Evolutionary conservation across 768 basidiomycete genomes (phyloP), one percentile per base, ranked within the genome.

Genomic region (Lentinula lateritia): DNA sequence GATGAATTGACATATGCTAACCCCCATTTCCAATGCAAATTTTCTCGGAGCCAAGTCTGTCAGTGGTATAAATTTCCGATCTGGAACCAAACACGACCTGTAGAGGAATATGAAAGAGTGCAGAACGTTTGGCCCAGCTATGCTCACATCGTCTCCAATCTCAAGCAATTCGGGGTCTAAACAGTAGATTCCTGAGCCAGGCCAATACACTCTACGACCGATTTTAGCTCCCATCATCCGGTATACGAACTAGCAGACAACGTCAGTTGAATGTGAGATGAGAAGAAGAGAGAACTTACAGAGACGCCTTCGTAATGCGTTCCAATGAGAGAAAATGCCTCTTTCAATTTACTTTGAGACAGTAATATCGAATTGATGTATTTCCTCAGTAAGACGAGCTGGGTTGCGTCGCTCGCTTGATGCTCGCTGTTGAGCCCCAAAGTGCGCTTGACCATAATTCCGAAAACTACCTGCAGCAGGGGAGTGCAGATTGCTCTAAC

Each of bases 161-260:
- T 79, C 77, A 54, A 81, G 68, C 36, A 81, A 67, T 67, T 81
- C 80, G 1, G 80, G 80, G 62, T 81, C 80, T 16, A 68, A 72
- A 61, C 80, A 80, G 65, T 75, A 73, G 34, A 81, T 70, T 6
- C 79, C 78, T 7, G 76, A 77, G 2, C 76, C 76, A 12, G 80
- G 80, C 80, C 80, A 81, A 66, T 80, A 81, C 10, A 81, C 73
- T 8, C 76, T 75, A 62, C 73, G 67, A 20, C 80, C 80, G n/a
- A 81, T 69, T 67, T 78, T 80, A 20, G 80, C 79, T n/a, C 80
- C 80, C 80, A 81, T 80, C 6, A 68, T 66, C n/a, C 79, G 73
- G 62, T 75, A 80, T 1, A 75, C 70, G 28, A 77, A 66, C 73
- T 77, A 57, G 12, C 5, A 35, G 18, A 61, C 16, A 23, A 52